Evolutionary conservation across 2,329 filamentous ascomycete genomes (phyloP).

Genomic region (Colletotrichum spaethianum): DNA sequence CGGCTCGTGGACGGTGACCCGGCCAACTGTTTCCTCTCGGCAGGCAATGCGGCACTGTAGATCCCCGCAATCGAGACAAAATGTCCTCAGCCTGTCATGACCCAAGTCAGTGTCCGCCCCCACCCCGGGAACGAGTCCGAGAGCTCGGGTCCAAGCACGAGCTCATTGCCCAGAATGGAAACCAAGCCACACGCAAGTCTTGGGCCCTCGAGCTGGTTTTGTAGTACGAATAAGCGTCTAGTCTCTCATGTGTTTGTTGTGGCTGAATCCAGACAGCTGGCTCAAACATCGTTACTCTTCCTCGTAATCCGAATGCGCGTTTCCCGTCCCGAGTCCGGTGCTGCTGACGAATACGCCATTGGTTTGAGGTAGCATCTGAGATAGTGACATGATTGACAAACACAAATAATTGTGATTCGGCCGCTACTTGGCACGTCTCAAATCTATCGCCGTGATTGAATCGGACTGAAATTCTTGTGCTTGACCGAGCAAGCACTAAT

Average conservation of each 20-base stretch:
- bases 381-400: not conserved
- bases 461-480: not conserved
- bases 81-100: constrained; percentile 18
- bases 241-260: not conserved
- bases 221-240: not conserved
- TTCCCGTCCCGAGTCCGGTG: not conserved
- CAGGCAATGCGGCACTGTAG: not conserved
- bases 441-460: not conserved
- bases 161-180: constrained; percentile 11
- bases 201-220: not conserved
- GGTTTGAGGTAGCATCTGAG: not conserved
- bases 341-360: not conserved
- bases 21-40: not conserved
- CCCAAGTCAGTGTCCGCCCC: constrained; percentile 11
- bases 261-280: not conserved
- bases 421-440: not conserved
- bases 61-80: not conserved
- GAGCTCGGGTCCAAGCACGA: constrained; percentile 28
- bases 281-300: not conserved
- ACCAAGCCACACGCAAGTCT: not conserved
- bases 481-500: not conserved
- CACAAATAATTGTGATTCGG: not conserved
- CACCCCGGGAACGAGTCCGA: constrained; percentile 11
- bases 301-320: not conserved
- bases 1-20: constrained; percentile 20